phyloP scores from a whole-genome alignment of 169 alveolate genomes.

The Plasmodium gallinaceum region DNA sequence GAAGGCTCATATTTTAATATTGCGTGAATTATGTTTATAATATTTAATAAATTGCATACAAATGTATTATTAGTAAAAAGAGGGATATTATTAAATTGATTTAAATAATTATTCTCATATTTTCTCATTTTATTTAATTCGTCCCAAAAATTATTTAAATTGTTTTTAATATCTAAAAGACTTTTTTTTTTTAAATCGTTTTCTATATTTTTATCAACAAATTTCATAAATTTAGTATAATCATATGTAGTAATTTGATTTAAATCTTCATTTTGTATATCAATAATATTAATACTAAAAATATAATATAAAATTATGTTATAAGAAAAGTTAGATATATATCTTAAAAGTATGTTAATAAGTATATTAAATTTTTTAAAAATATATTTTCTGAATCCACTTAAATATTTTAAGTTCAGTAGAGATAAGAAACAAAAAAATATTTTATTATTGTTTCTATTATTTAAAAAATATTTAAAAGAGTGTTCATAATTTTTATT shows the following conservation, averaged over 20 bases:
- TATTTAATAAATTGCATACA: conserved; percentile 14
- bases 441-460: conserved; percentile 15
- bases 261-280: conserved; percentile 12
- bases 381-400: conserved; percentile 36
- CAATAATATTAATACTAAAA: conserved; percentile 18
- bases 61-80: conserved; percentile 15
- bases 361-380: conserved; percentile 14
- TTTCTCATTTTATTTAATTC: background rate
- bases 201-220: background rate
- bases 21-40: conserved; percentile 31
- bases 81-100: background rate
- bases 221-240: conserved; percentile 8
- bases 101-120: background rate
- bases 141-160: background rate
- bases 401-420: conserved; percentile 1
- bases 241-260: conserved; percentile 17
- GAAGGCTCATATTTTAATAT: conserved; percentile 42
- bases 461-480: conserved; percentile 20
- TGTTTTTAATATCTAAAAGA: background rate
- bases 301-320: conserved; percentile 2
- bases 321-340: conserved; percentile 18
- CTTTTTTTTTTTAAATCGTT: background rate
- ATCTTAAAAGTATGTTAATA: conserved; percentile 29
- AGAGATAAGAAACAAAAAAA: conserved; percentile 40
- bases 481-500: conserved; percentile 42